Conservation (phyloP, 495 filamentous ascomycete genomes). For the Thermothielavioides terrestris region DNA sequence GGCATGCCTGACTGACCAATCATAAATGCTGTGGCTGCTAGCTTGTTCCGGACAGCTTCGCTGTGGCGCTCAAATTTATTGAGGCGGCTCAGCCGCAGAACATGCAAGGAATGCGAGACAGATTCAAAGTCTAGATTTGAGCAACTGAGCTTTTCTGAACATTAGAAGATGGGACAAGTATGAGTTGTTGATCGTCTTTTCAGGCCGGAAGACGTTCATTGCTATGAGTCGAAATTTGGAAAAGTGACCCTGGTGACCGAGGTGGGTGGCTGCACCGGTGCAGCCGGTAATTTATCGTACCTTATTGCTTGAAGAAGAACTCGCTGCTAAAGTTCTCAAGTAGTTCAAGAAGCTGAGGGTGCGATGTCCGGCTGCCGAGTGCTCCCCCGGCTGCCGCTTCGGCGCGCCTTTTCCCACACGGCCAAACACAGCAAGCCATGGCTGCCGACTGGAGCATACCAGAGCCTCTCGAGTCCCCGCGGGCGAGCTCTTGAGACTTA, state of each 20-base stretch:
- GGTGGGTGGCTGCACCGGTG: not conserved
- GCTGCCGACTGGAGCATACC: not conserved
- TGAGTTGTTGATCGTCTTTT: not conserved
- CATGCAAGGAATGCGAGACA: not conserved
- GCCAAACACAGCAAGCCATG: not conserved
- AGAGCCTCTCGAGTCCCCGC: slow-evolving; percentile 7
- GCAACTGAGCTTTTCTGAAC: not conserved
- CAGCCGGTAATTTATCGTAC: not conserved
- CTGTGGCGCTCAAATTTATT: slow-evolving; percentile 9
- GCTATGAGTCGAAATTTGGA: not conserved
- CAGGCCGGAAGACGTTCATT: not conserved
- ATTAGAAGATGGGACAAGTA: not conserved
- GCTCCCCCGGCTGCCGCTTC: slow-evolving; percentile 7
- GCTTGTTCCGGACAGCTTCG: not conserved
- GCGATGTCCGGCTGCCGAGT: slow-evolving; percentile 13
- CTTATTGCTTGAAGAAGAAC: too few species aligned
- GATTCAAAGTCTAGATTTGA: not conserved
- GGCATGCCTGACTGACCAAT: not conserved
- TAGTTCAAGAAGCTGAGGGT: not conserved
- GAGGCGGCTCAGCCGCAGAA: not conserved
- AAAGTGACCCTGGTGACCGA: not conserved
- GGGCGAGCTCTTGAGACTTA: slow-evolving; percentile 8
- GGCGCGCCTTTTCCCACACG: slow-evolving; percentile 11
- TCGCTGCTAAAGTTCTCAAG: not conserved
- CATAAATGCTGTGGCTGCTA: not conserved